Base-by-base conservation (phyloP, 768 basidiomycete species). In the Exsudoporus frostii region DNA sequence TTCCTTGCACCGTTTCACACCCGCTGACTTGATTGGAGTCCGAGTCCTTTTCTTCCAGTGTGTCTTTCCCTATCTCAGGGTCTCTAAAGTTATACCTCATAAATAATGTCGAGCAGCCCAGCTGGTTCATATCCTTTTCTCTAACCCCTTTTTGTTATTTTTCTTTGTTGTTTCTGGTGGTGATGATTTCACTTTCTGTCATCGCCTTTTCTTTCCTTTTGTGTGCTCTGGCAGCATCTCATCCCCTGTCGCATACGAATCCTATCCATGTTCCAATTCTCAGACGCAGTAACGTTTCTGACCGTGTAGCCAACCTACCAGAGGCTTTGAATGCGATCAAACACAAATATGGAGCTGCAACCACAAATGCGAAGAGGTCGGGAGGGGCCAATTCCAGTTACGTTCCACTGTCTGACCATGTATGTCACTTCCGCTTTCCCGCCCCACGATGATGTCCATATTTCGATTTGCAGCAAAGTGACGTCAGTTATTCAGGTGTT, bases 401-500 rank as follows among this genome's bases (percentile, higher is more conserved):
- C 27, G 33, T 45, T 27, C 48, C 30, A 13, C 2, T 44, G 13
- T 44, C 40, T 8, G 77, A 84, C 65, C 78, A 84, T 74, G 81
- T 82, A 50, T 24, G 75, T 51, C 22, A 40, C n/a, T 45, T 34
- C 3, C 27, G 14, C 22, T 24, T 25, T 4, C 37, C 30, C 24
- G 13, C 5, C 14, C 3, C 10, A 32, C 7, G 13, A 13, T 7
- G 14, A 1, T 27, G 19, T 24, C 34, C 27, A 42, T 37, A 41
- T n/a, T 10, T 30, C 24, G 6, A 20, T 34, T 11, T 33, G 43
- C 24, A 86, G 84, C 60, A 73, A 55, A 57, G 56, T 24, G 85
- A 86, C 46, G 66, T 77, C 3, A 81, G 76, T 61, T 86, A 85
- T 61, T 76, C 81, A 60, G 81, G 77, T 1, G 62, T 66, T 22